These are phyloP conservation scores for Magnolia sinica DNA, from an alignment of 164 flowering plant genomes.

Conservation along the genomic window DNA sequence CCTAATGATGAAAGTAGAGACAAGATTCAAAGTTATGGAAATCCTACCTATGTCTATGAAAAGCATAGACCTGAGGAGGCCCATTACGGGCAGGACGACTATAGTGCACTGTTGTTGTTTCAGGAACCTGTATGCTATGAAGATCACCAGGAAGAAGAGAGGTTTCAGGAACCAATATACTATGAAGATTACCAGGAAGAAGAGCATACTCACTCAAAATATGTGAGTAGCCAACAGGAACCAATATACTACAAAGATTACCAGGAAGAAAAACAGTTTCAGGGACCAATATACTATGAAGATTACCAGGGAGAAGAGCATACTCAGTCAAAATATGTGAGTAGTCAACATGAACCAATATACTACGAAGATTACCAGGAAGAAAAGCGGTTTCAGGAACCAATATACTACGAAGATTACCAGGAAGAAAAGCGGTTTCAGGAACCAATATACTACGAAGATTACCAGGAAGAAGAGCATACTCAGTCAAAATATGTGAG, in stretches of 20 bases:
- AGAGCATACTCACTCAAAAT: constrained; percentile 2
- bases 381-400: background rate
- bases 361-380: constrained; percentile 5
- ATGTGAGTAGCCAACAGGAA: background rate
- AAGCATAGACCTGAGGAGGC: constrained; percentile 7
- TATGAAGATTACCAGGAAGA: constrained; percentile 5
- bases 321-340: constrained; percentile 2
- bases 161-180: constrained; percentile 4
- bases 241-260: constrained; percentile 4
- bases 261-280: constrained; percentile 3
- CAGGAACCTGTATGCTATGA: constrained; percentile 1
- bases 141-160: constrained; percentile 2
- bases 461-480: constrained; percentile 1
- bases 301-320: constrained; percentile 5
- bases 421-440: constrained; percentile 3
- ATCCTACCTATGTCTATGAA: constrained; percentile 14
- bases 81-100: background rate
- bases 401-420: background rate
- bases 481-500: constrained; percentile 1
- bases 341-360: background rate
- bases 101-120: background rate
- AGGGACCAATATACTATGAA: background rate
- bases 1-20: constrained; percentile 31
- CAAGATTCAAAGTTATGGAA: constrained; percentile 16
- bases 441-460: background rate